A percentile compares a stretch with the other conserved stretches of the same genome.
Conservation (phyloP, 192 early-diverging fungal species). For the Powellomyces hirtus region DNA sequence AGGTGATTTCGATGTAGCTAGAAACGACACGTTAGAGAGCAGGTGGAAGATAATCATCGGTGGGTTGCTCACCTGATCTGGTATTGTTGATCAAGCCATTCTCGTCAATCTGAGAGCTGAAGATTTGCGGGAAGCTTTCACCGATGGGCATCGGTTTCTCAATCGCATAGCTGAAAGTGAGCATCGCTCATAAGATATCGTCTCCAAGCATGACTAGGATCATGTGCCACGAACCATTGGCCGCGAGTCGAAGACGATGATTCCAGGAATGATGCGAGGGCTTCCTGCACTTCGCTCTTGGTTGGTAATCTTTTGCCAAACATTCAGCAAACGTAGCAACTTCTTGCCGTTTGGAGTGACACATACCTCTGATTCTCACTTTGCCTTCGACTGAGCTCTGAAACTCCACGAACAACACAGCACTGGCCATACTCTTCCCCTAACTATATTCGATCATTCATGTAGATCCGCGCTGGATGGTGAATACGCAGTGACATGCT, state of each 20-base stretch:
- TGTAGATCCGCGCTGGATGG: not conserved
- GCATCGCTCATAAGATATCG: not conserved
- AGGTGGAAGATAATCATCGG: not conserved
- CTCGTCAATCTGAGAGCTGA: slow-evolving; percentile 1
- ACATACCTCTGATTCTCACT: not conserved
- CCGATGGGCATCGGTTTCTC: slow-evolving; percentile 16
- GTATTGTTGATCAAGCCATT: slow-evolving; percentile 12
- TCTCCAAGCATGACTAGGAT: not conserved
- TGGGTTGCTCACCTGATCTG: not conserved
- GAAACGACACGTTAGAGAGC: not conserved
- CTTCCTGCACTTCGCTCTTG: not conserved
- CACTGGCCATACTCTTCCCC: slow-evolving; percentile 7
- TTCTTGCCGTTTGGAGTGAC: too few species aligned
- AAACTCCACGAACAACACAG: not conserved
- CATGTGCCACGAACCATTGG: not conserved
- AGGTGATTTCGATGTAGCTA: not conserved
- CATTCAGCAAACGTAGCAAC: too few species aligned
- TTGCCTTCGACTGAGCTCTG: not conserved
- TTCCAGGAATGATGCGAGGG: not conserved
- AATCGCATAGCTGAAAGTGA: not conserved
- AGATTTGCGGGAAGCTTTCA: slow-evolving; percentile 25
- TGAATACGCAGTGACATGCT: not conserved
- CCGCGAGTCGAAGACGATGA: not conserved
- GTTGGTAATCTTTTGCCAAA: not conserved
- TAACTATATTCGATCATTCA: not conserved